phyloP scores from a whole-genome alignment of 495 filamentous ascomycete species.

The Gamarada debralockiae region DNA sequence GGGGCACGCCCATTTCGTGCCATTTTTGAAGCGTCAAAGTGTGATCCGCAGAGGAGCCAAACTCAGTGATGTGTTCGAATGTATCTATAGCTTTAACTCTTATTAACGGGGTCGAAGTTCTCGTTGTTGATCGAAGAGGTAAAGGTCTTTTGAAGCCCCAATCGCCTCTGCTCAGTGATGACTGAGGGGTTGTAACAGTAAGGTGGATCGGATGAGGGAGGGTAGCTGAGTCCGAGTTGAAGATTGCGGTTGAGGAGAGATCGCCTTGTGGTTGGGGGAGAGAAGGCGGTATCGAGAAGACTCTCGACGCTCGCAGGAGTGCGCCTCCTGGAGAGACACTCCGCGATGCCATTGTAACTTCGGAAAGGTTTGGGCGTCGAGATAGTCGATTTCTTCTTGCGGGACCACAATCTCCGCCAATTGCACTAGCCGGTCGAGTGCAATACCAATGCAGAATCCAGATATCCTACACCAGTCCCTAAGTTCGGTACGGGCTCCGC shows the following conservation, averaged over 20 bases:
- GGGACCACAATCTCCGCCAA: too few species aligned
- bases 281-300: constrained; percentile 53
- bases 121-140: constrained; percentile 69
- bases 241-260: constrained; percentile 33
- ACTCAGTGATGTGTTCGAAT: constrained; percentile 88
- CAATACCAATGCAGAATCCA: too few species aligned
- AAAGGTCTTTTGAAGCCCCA: constrained; percentile 93
- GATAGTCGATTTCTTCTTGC: too few species aligned
- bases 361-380: too few species aligned
- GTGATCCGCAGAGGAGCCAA: constrained; percentile 78
- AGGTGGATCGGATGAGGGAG: constrained; percentile 76
- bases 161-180: constrained; percentile 76
- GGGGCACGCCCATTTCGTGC: constrained; percentile 70
- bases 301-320: constrained; percentile 55
- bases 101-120: constrained; percentile 65
- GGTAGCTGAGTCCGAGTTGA: constrained; percentile 63
- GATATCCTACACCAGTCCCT: too few species aligned
- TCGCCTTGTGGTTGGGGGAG: constrained; percentile 38
- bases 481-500: too few species aligned
- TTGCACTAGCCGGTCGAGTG: too few species aligned
- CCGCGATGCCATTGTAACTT: constrained; percentile 20
- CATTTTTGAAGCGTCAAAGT: constrained; percentile 79
- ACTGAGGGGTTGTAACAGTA: constrained; percentile 72
- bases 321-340: constrained; percentile 52
- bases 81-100: constrained; percentile 75